A percentile compares a stretch with the other conserved stretches of the same genome.
phyloP scores from a whole-genome alignment of 2,329 filamentous ascomycete genomes.

The Aaosphaeria pasadenensis region DNA sequence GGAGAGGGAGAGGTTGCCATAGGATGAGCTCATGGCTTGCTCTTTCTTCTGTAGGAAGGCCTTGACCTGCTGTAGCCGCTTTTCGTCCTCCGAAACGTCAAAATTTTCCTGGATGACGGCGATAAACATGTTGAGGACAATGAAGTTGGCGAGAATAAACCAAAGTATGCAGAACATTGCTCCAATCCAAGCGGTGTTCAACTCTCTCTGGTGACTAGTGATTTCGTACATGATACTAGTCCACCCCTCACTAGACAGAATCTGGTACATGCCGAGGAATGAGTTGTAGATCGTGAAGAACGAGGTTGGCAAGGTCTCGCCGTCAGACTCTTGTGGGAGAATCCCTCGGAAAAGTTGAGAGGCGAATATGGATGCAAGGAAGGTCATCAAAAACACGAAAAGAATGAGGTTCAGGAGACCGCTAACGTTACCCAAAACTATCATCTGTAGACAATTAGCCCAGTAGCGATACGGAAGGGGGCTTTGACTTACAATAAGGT shows the following conservation, averaged over 20 bases:
- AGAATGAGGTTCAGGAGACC: conserved; percentile 94
- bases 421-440: conserved; percentile 85
- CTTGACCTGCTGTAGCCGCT: conserved; percentile 92
- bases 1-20: conserved; percentile 71
- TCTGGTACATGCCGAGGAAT: conserved; percentile 96
- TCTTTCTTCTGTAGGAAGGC: conserved; percentile 92
- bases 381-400: conserved; percentile 95
- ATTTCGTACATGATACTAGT: conserved; percentile 81
- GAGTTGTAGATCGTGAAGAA: conserved; percentile 94
- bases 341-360: conserved; percentile 89
- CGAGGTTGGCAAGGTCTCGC: conserved; percentile 64
- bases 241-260: conserved; percentile 96
- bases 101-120: conserved; percentile 99
- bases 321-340: conserved; percentile 60
- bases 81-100: conserved; percentile 97
- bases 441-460: conserved; percentile 42
- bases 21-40: conserved; percentile 61
- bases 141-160: conserved; percentile 95
- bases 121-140: conserved; percentile 99
- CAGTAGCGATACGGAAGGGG: background rate
- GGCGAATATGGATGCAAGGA: conserved; percentile 89
- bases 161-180: conserved; percentile 88
- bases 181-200: conserved; percentile 84
- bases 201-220: conserved; percentile 63
- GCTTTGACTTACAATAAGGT: conserved; percentile 64